Conservation (phyloP, 2,329 filamentous ascomycete species). For the Cladosporium sp. region DNA sequence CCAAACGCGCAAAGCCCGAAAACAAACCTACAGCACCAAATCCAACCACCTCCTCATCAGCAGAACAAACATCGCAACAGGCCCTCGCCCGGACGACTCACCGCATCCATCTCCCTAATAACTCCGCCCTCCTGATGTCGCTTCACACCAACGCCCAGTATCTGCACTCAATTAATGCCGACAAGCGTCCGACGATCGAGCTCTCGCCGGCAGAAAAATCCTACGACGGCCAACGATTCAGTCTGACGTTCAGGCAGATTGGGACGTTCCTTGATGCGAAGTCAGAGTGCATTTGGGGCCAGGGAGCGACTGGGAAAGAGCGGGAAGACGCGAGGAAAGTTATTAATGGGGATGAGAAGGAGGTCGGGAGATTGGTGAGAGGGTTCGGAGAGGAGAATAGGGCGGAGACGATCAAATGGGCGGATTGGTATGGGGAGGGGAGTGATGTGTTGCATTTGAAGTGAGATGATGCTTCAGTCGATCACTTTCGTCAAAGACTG, state of each 20-base stretch:
- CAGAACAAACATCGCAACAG: background rate
- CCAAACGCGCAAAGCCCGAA: constrained; percentile 55
- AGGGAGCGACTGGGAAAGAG: constrained; percentile 72
- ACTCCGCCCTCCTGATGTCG: constrained; percentile 82
- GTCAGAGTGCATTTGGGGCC: constrained; percentile 77
- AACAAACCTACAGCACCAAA: background rate
- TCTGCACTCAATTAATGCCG: constrained; percentile 87
- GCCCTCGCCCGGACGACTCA: constrained; percentile 51
- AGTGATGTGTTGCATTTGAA: constrained; percentile 74
- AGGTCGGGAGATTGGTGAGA: constrained; percentile 65
- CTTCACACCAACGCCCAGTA: constrained; percentile 76
- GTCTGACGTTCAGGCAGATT: constrained; percentile 84
- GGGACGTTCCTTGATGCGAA: constrained; percentile 72
- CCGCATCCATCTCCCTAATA: constrained; percentile 74
- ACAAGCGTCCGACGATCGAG: constrained; percentile 67
- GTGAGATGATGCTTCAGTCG: too few species aligned
- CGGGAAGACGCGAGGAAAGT: constrained; percentile 57
- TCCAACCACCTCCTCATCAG: background rate
- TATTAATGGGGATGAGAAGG: constrained; percentile 63
- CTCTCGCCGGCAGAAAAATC: constrained; percentile 68
- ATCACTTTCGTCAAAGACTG: too few species aligned
- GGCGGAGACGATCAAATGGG: constrained; percentile 66
- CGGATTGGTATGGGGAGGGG: constrained; percentile 67
- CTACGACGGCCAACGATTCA: constrained; percentile 74
- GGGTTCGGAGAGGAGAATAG: constrained; percentile 88